Conservation (phyloP, 208 protist species). For the Acanthamoeba rhysodes region DNA sequence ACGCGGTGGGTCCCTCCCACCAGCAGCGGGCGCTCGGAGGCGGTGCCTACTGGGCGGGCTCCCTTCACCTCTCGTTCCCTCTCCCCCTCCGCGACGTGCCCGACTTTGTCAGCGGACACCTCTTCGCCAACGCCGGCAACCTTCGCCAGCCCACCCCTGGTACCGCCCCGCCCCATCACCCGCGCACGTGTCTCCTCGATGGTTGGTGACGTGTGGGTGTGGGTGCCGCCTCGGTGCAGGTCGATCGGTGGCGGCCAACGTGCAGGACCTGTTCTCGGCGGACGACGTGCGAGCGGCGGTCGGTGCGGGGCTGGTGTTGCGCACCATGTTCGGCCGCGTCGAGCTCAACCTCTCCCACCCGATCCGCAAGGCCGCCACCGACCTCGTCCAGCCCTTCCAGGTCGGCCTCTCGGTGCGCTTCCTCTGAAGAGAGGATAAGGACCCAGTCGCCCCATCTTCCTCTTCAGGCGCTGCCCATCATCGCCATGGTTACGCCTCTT, state of each 20-base stretch:
- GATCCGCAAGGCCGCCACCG: neutral
- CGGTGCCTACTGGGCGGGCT: neutral
- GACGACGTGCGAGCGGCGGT: neutral
- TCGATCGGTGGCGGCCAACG: constrained; percentile 1
- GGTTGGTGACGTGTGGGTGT: neutral
- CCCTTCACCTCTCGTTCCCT: constrained; percentile 4
- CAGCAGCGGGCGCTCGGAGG: neutral
- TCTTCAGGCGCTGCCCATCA: no score
- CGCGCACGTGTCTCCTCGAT: no score
- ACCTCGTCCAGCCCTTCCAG: neutral
- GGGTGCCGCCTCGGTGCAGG: neutral
- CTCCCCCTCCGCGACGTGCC: constrained; percentile 19
- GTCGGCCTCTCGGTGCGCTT: constrained; percentile 2
- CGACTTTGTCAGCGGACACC: constrained; percentile 17
- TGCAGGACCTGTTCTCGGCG: neutral
- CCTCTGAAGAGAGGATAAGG: neutral
- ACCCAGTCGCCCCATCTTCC: no score
- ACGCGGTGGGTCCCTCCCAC: neutral
- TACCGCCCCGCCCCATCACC: neutral
- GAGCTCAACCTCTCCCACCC: constrained; percentile 19
- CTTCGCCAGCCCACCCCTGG: neutral
- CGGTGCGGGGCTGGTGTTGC: neutral
- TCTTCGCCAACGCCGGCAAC: constrained; percentile 33
- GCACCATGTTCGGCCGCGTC: constrained; percentile 27
- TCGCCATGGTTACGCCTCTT: no score